Percentiles rank a stretch among this genome's conserved stretches.
Evolutionary conservation across 495 filamentous ascomycete genomes (phyloP).

Genomic region (Trichocladium uniseriatum): DNA sequence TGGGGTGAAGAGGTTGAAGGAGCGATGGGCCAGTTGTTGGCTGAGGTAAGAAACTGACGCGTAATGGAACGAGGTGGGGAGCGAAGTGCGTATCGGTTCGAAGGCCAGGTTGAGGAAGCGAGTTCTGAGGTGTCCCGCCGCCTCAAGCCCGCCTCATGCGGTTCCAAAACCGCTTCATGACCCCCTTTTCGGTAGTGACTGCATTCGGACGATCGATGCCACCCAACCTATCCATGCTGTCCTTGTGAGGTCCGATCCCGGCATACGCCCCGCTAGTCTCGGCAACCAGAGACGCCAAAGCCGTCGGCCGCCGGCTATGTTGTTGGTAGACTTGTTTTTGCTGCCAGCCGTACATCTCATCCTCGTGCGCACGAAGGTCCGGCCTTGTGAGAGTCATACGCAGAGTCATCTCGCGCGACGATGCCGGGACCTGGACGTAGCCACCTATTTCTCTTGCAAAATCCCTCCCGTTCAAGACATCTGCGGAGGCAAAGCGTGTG

Average conservation of each 20-base stretch:
- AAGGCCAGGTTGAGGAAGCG: background rate
- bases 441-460: conserved; percentile 20
- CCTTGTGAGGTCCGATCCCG: conserved; percentile 17
- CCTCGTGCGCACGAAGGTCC: conserved; percentile 65
- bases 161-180: conserved; percentile 35
- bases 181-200: conserved; percentile 21
- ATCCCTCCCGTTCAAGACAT: conserved; percentile 6
- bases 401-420: conserved; percentile 82
- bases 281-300: conserved; percentile 7
- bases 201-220: conserved; percentile 20
- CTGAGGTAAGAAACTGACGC: too few relatives aligned
- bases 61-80: too few relatives aligned
- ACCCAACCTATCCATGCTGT: conserved; percentile 23
- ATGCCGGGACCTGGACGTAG: conserved; percentile 47
- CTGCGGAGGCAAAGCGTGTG: conserved; percentile 20
- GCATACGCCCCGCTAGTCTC: conserved; percentile 12
- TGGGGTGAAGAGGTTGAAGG: too few relatives aligned
- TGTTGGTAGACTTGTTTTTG: conserved; percentile 29
- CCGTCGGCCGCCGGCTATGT: conserved; percentile 23
- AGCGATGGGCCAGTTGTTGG: too few relatives aligned
- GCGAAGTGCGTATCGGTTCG: too few relatives aligned
- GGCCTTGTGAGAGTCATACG: conserved; percentile 90
- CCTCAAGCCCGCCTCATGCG: conserved; percentile 24
- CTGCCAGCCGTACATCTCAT: conserved; percentile 51
- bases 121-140: background rate